Evolutionary conservation across 2,329 filamentous ascomycete species (phyloP), one percentile per base, ranked within the genome.

Genomic region (Stenocarpella maydis): DNA sequence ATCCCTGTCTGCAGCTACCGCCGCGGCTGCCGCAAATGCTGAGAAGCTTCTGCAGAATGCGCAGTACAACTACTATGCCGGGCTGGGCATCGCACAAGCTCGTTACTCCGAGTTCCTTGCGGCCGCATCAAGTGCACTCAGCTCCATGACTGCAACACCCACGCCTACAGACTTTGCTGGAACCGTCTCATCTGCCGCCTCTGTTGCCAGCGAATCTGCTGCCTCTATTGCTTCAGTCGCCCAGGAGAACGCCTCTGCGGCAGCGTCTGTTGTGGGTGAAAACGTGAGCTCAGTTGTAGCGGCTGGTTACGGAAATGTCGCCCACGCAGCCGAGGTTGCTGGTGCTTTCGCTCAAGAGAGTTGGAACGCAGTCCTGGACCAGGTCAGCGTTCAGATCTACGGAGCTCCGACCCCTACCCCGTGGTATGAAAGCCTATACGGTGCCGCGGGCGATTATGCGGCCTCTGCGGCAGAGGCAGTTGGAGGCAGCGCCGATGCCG

Each of bases 51-150:
- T 82, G 77, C 88, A 84, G 77, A 90, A 85, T 82, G 91, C 87
- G 54, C 87, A 85, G 73, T 80, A 86, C 73, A 87, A 89, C 76
- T 95, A 95, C 79, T 95, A 94, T 74, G 91, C 93, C 72, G 92
- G 91, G 14, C 80, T 96, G 28, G 93, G 93, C 34, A 79, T 93
- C 53, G 93, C 94, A 0, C 91, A 97, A 75, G 92, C 90, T 52
- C 88, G 91, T 45, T 96, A 96, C 78, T 89, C 90, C 6, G 90
- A 91, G 61, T 95, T 96, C 75, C 73, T 96, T 2, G 85, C 85
- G 15, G 89, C 90, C 5, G 93, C 92, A 9, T 93, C 91, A 12
- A 89, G 87, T 43, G 92, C 90, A 24, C 83, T 93, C 49, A 90
- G 88, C 67, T 84, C 83, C 2, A 71, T 85, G 47, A 87, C 85